Base-by-base conservation (phyloP, 2,329 filamentous ascomycete genomes). In the Aurifilum marmelostoma region DNA sequence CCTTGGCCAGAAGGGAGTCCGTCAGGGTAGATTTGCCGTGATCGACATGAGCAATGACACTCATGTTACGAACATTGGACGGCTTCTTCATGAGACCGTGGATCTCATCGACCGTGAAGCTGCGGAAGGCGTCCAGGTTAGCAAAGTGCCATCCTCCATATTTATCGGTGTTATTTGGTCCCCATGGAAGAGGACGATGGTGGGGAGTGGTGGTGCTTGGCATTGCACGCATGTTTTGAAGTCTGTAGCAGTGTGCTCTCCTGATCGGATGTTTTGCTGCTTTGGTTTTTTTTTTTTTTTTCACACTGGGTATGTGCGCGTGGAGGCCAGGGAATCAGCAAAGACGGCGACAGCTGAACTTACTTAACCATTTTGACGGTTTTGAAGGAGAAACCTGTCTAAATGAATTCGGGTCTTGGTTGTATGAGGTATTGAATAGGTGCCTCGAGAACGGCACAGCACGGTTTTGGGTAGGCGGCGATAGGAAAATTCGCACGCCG, bases 281-380 rank as follows among this genome's bases (percentile, higher is more conserved):
- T 34, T 34, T 34, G n/a, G n/a, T 34, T 34, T 34, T 34, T 34
- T 34, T 34, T 34, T 34, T 8, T 34, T 34, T 8, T 34, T 34
- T 8, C 34, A 8, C 34, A 4, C 8, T 34, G 8, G 34, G 63
- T 62, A 7, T 12, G 6, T n/a, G n/a, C n/a, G n/a, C n/a, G n/a
- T n/a, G 16, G 29, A 56, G 41, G 37, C 47, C 37, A 14, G n/a
- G 39, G 39, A 21, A 64, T 60, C 60, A 67, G 63, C 14, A 52
- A 41, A 47, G 21, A 37, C 21, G 24, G 32, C 39, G 5, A 34
- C 27, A 21, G 39, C 65, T 60, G 37, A 67, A 95, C 94, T 92
- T 92, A 97, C 94, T 98, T 97, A 84, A 99, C 96, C 96, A 99
- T 99, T 83, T 94, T 97, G 91, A 87, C 93, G 92, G 94, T 92